Evolutionary conservation across 139 green algal species (phyloP), one percentile per base, ranked within the genome.

Genomic region (Coelastrella sp.): DNA sequence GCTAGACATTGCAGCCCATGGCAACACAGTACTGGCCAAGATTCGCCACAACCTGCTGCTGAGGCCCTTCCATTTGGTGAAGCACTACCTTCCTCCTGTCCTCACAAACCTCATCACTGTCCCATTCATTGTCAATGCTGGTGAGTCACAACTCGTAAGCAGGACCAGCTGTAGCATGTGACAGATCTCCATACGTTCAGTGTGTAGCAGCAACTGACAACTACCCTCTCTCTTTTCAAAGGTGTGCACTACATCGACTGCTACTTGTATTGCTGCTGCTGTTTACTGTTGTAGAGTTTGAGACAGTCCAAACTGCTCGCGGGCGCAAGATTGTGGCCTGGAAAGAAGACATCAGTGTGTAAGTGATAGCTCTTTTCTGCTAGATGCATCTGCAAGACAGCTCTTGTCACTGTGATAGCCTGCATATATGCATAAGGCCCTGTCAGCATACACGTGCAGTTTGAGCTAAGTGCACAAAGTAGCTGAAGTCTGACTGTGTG

Each of bases 21-120:
- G 75, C 21, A 69, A 38, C 35, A 69, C 32, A 3, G 53, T 53
- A 5, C 21, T 82, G 32, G 23, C 48, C 0, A 51, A 53, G 2
- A 34, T 59, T 17, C 21, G 51, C 21, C 75, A 82, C 75, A 57
- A 82, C 35, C 35, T 82, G 51, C 34, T 71, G 23, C 35, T 71
- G 32, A 60, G 75, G 35, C 75, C 75, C 11, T 40, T 82, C 23
- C 51, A 82, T 38, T 30, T 82, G 53, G 53, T 37, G 5, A 51
- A 57, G 53, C 75, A 69, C 37, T 34, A 21, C 21, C 5, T 71
- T 21, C 53, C 75, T 5, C 34, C 34, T 4, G 2, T 40, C 2
- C 17, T 48, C 19, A 71, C 35, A n/a, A 50, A 51, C 23, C 53
- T 69, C 23, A 37, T 69, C 21, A 59, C 35, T 4, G 34, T 69